Conservation (phyloP, 148 eudicot species). For the Drosera capensis region DNA sequence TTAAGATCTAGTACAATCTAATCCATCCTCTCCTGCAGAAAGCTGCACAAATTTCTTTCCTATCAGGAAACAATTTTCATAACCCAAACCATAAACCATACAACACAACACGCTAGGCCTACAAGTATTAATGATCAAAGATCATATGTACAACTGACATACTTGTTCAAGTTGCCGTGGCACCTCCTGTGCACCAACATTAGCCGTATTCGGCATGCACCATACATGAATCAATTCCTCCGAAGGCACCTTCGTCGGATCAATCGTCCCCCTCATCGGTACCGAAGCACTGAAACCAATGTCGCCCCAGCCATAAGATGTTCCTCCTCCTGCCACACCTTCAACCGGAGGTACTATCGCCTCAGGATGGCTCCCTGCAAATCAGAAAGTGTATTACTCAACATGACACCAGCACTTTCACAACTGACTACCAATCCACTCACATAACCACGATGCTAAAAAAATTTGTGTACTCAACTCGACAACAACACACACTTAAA, state of each 20-base stretch:
- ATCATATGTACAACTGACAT: constrained; percentile 14
- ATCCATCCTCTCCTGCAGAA: too few relatives aligned
- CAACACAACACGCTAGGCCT: too few relatives aligned
- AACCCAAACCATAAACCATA: too few relatives aligned
- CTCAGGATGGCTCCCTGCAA: constrained; percentile 41
- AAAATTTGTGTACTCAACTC: too few relatives aligned
- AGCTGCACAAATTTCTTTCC: too few relatives aligned
- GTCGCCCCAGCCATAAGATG: constrained; percentile 90
- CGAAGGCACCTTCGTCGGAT: constrained; percentile 63
- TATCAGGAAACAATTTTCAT: too few relatives aligned
- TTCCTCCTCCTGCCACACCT: constrained; percentile 98
- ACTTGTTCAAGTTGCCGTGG: constrained; percentile 70
- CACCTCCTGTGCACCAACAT: constrained; percentile 78
- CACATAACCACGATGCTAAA: too few relatives aligned
- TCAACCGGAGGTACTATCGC: constrained; percentile 60
- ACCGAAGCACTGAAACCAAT: constrained; percentile 24
- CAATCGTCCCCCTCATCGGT: constrained; percentile 47
- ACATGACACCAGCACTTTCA: too few relatives aligned
- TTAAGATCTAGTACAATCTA: too few relatives aligned
- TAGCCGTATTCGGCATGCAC: constrained; percentile 95
- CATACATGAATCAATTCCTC: constrained; percentile 73
- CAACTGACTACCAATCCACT: too few relatives aligned
- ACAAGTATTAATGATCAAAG: neutral
- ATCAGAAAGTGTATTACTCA: too few relatives aligned
- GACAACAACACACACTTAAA: too few relatives aligned